phyloP scores from a whole-genome alignment of 306 rosid genomes.

The Quercus gilva region DNA sequence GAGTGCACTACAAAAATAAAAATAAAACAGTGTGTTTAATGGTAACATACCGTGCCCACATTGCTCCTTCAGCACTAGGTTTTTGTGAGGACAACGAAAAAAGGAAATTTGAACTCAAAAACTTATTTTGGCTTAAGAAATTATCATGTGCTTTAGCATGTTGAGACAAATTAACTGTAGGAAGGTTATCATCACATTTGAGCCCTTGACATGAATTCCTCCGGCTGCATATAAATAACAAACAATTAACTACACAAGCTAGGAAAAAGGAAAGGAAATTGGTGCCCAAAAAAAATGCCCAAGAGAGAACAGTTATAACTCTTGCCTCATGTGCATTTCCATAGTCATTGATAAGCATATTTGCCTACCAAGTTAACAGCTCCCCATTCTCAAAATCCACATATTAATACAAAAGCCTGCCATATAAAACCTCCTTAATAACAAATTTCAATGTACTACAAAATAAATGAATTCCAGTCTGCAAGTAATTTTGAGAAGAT shows the following conservation, averaged over 20 bases:
- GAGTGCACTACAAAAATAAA: no score
- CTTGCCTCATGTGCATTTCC: conserved; percentile 39
- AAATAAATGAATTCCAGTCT: background rate
- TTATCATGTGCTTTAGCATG: no score
- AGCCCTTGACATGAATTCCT: conserved; percentile 28
- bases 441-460: background rate
- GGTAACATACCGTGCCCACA: no score
- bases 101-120: no score
- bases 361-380: background rate
- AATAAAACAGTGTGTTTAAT: no score
- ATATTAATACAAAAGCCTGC: conserved; percentile 1
- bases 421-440: background rate
- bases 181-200: no score
- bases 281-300: background rate
- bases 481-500: background rate
- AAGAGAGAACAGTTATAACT: conserved; percentile 9
- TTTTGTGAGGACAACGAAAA: no score
- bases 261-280: background rate
- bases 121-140: no score
- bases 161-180: no score
- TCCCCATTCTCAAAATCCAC: conserved; percentile 8
- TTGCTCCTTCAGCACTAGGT: no score
- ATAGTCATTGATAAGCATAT: conserved; percentile 20
- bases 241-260: background rate
- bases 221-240: conserved; percentile 29